Conservation (phyloP, 192 early-diverging fungal species). For the Podila epigama region DNA sequence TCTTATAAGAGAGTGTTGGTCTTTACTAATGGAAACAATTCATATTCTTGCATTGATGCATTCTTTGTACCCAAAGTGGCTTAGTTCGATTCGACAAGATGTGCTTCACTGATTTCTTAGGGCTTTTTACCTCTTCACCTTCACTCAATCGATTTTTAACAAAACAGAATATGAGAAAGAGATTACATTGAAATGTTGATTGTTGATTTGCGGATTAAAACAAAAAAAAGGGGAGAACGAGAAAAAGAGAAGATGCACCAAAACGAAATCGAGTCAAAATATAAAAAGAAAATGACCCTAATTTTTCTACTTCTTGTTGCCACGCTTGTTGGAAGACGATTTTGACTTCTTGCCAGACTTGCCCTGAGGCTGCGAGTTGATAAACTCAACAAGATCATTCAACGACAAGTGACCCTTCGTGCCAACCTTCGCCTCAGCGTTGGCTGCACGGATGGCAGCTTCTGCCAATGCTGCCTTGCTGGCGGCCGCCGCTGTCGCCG, state of each 20-base stretch:
- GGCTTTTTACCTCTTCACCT: not conserved
- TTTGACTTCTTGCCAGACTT: slow-evolving; percentile 20
- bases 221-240: not conserved
- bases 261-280: not conserved
- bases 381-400: slow-evolving; percentile 80
- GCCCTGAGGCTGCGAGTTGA: slow-evolving; percentile 50
- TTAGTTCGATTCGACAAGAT: not conserved
- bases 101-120: not conserved
- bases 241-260: not conserved
- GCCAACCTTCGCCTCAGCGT: slow-evolving; percentile 42
- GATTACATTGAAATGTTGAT: not conserved
- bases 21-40: too few relatives aligned
- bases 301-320: slow-evolving; percentile 27
- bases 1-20: too few relatives aligned
- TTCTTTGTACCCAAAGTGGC: too few relatives aligned
- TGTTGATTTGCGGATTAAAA: not conserved
- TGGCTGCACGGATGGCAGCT: slow-evolving; percentile 44
- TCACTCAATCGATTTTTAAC: not conserved
- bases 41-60: too few relatives aligned
- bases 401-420: slow-evolving; percentile 77
- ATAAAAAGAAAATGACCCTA: not conserved
- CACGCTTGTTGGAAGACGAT: slow-evolving; percentile 18
- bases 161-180: not conserved
- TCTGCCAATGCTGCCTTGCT: slow-evolving; percentile 29
- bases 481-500: slow-evolving; percentile 50